Conservation (phyloP, 495 filamentous ascomycete species). For the Thermothielavioides terrestris region DNA sequence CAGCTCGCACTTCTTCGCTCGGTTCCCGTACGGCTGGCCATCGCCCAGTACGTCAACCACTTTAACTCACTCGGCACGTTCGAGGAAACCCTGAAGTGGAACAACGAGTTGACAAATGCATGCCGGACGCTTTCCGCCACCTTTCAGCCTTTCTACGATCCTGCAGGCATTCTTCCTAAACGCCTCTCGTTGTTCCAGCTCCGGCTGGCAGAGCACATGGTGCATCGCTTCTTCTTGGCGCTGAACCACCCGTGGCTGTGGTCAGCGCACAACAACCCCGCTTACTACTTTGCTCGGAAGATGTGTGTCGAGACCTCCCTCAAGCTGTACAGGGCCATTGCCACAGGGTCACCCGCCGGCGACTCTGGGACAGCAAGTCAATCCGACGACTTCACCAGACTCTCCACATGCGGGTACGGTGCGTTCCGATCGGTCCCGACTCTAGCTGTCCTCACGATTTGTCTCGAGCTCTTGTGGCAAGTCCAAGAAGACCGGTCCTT, state of each 20-base stretch:
- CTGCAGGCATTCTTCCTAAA: conserved; percentile 24
- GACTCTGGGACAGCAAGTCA: conserved; percentile 15
- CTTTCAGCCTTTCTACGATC: conserved; percentile 28
- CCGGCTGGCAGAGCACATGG: conserved; percentile 30
- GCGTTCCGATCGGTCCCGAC: conserved; percentile 36
- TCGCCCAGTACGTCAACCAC: conserved; percentile 31
- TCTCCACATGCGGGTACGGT: conserved; percentile 40
- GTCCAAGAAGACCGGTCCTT: conserved; percentile 45
- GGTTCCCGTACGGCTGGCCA: conserved; percentile 27
- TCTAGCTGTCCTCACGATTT: conserved; percentile 40
- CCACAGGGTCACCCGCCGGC: conserved; percentile 15
- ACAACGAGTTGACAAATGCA: conserved; percentile 27
- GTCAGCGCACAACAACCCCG: conserved; percentile 28
- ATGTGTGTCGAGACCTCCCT: conserved; percentile 38
- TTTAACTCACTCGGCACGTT: conserved; percentile 24
- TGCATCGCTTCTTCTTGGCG: conserved; percentile 49
- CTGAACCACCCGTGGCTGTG: conserved; percentile 35
- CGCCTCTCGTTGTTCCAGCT: conserved; percentile 31
- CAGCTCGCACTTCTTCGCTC: conserved; percentile 30
- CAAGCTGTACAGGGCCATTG: conserved; percentile 31
- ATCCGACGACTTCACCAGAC: conserved; percentile 32
- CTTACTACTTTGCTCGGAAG: conserved; percentile 40
- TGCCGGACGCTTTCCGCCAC: conserved; percentile 26
- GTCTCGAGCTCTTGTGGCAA: conserved; percentile 40
- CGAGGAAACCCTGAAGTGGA: conserved; percentile 31